Evolutionary conservation across 2,329 filamentous ascomycete species (phyloP), one percentile per base, ranked within the genome.

Genomic region (Parasarocladium wereldwijsianum): DNA sequence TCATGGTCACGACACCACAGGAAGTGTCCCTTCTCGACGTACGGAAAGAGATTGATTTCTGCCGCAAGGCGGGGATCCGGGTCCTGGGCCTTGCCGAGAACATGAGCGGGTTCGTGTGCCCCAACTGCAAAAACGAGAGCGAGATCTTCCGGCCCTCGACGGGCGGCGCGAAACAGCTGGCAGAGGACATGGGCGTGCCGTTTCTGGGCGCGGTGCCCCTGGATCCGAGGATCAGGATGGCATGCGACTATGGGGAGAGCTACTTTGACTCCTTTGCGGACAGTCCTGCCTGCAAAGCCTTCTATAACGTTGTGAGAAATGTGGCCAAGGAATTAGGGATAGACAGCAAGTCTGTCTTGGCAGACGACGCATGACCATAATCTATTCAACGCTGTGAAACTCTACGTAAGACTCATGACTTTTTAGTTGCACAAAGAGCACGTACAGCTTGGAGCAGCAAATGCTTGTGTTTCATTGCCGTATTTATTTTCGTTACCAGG

Each of bases 21-120:
- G 92, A 98, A 55, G 84, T 96, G 12, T 72, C 79, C 2, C 61
- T 98, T 32, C 64, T 98, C 25, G 90, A 98, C 49, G 90, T 98
- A 9, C 66, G 90, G 41, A 96, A 94, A 57, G 90, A 98, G 55
- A 87, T 98, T 34, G 87, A 98, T 47, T 98, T 98, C 48, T 98
- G 92, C 55, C 67, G 76, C 34, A 98, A 98, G 57, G 90, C 90
- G 1, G 84, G 82, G 4, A 96, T 98, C 41, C 69, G 65, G 27
- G 72, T 98, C 6, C 54, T 98, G 4, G 90, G 90, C 0, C 62
- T 98, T 23, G 90, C 93, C 11, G 90, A 98, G 62, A 98, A 98
- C 49, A 98, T 98, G 90, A 83, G 77, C 34, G 84, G 85, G 4
- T 98, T 96, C 43, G 86, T 98, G 31, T 98, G 90, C 48, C 86